Evolutionary conservation across 805 yeast species (phyloP).

Genomic region (Yarrowia deformans): DNA sequence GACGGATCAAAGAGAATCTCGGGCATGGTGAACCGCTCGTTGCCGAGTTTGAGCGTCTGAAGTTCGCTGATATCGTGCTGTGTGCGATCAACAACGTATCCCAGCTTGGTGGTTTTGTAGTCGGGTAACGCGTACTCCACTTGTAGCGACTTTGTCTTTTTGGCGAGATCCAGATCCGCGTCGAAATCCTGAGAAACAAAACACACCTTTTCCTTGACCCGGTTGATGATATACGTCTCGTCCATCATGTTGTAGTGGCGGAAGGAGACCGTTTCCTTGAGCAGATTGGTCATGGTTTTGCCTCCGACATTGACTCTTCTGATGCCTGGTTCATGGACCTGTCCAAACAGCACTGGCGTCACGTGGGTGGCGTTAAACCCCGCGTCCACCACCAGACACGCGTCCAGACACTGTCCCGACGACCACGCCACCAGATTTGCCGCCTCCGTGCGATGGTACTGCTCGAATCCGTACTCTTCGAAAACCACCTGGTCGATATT

Average conservation of each 20-base stretch:
- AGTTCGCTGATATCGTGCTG: slow-evolving; percentile 48
- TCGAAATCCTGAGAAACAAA: slow-evolving; percentile 70
- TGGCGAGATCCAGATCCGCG: slow-evolving; percentile 55
- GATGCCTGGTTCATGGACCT: slow-evolving; percentile 77
- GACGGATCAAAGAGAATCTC: slow-evolving; percentile 89
- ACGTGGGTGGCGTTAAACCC: slow-evolving; percentile 90
- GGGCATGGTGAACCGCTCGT: slow-evolving; percentile 88
- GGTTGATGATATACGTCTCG: slow-evolving; percentile 83
- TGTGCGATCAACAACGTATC: slow-evolving; percentile 59
- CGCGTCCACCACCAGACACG: slow-evolving; percentile 83
- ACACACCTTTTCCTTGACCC: slow-evolving; percentile 80
- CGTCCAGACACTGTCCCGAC: slow-evolving; percentile 50
- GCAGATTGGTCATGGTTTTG: slow-evolving; percentile 75
- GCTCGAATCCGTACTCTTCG: slow-evolving; percentile 87
- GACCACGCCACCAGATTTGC: slow-evolving; percentile 63
- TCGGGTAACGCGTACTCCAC: slow-evolving; percentile 87
- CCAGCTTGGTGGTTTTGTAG: slow-evolving; percentile 77
- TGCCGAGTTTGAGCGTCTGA: slow-evolving; percentile 72
- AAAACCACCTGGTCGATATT: slow-evolving; percentile 91
- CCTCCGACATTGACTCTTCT: slow-evolving; percentile 88
- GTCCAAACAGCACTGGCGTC: slow-evolving; percentile 81
- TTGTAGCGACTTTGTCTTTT: slow-evolving; percentile 49
- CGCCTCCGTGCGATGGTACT: slow-evolving; percentile 69
- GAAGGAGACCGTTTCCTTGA: slow-evolving; percentile 85
- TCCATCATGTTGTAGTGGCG: slow-evolving; percentile 93